These are phyloP conservation scores for Irineochytrium annulatum DNA, from an alignment of 192 early-diverging fungal genomes.

Conservation along the genomic window DNA sequence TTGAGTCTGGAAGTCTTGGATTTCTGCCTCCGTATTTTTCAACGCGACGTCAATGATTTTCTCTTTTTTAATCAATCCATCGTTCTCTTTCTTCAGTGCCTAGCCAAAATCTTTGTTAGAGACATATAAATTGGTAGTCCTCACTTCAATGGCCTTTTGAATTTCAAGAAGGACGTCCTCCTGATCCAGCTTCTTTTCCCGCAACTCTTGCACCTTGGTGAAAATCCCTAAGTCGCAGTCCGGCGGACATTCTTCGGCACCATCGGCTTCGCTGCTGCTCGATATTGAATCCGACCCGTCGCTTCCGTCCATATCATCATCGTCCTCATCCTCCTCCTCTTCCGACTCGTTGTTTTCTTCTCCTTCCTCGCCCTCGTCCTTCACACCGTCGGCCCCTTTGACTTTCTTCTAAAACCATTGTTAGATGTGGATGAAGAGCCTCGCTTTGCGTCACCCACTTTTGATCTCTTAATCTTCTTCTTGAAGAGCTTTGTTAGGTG, in stretches of 20 bases:
- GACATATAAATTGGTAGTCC: background rate
- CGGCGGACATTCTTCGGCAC: slow-evolving; percentile 47
- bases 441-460: slow-evolving; percentile 33
- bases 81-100: slow-evolving; percentile 61
- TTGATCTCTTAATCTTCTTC: slow-evolving; percentile 55
- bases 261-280: slow-evolving; percentile 31
- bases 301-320: slow-evolving; percentile 40
- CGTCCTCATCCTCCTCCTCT: slow-evolving; percentile 46
- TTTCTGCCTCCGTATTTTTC: slow-evolving; percentile 50
- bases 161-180: slow-evolving; percentile 57
- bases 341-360: slow-evolving; percentile 28
- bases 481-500: slow-evolving; percentile 55
- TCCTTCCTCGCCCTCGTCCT: slow-evolving; percentile 30
- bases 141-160: slow-evolving; percentile 57
- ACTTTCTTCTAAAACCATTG: slow-evolving; percentile 41
- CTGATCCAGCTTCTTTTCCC: slow-evolving; percentile 50
- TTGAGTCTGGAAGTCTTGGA: slow-evolving; percentile 66
- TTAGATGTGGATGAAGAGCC: background rate
- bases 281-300: slow-evolving; percentile 29
- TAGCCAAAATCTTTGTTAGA: slow-evolving; percentile 5
- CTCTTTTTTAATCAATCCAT: slow-evolving; percentile 57
- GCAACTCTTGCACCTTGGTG: slow-evolving; percentile 35
- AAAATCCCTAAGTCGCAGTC: slow-evolving; percentile 47
- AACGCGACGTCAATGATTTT: slow-evolving; percentile 50
- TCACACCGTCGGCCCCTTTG: slow-evolving; percentile 21